A percentile compares a stretch with the other conserved stretches of the same genome.
These are phyloP conservation scores for Aspergillus oerlinghausenensis DNA, from an alignment of 2,329 filamentous ascomycete species.

Conservation along the genomic window DNA sequence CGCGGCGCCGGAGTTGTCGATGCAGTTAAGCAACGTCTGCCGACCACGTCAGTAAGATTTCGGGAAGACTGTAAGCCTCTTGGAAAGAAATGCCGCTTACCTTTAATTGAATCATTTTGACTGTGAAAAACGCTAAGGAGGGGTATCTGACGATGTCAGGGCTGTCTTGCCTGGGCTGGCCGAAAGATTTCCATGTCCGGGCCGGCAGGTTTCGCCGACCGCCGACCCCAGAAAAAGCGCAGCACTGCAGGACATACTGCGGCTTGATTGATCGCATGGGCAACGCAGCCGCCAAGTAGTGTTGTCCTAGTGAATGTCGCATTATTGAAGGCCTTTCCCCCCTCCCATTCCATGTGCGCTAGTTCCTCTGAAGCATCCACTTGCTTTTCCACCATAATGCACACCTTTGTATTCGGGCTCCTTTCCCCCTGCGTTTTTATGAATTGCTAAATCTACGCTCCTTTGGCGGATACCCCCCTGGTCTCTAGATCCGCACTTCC, in stretches of 20 bases:
- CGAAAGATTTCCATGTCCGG: slow-evolving; percentile 19
- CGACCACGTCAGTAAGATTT: slow-evolving; percentile 5
- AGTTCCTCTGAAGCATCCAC: slow-evolving; percentile 1
- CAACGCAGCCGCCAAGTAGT: slow-evolving; percentile 5
- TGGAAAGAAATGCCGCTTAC: slow-evolving; percentile 29
- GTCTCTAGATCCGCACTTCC: slow-evolving; percentile 7
- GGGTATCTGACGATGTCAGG: neutral
- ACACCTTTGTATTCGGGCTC: slow-evolving; percentile 6
- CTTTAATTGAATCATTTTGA: slow-evolving; percentile 90
- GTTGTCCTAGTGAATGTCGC: slow-evolving; percentile 4
- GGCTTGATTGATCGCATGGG: slow-evolving; percentile 3
- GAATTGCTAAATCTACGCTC: neutral
- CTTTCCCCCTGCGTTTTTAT: slow-evolving; percentile 3
- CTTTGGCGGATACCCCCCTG: neutral
- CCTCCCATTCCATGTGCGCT: slow-evolving; percentile 4
- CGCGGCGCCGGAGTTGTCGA: slow-evolving; percentile 98
- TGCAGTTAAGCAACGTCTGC: slow-evolving; percentile 96
- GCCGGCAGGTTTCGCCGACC: slow-evolving; percentile 23
- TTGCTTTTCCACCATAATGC: slow-evolving; percentile 2
- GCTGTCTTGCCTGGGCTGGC: slow-evolving; percentile 3
- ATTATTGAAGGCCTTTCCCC: neutral
- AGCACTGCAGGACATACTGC: too few relatives aligned
- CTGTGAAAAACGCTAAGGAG: slow-evolving; percentile 21
- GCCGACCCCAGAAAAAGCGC: slow-evolving; percentile 14
- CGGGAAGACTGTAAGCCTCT: neutral